These are phyloP conservation scores for Coniosporium apollinis DNA, from an alignment of 495 filamentous ascomycete genomes.

Conservation along the genomic window DNA sequence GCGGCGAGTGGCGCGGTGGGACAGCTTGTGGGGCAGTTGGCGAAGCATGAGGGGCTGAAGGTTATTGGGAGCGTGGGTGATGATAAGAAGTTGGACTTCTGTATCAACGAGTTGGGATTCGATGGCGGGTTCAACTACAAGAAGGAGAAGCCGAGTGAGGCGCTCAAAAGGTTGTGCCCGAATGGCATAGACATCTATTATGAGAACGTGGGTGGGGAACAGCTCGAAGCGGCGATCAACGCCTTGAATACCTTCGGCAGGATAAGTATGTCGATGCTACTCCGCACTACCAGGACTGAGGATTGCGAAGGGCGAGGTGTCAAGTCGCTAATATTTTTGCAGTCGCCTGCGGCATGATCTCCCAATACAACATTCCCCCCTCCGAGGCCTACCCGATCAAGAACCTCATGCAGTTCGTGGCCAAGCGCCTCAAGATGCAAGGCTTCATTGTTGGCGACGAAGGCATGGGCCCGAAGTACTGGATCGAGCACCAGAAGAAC, in stretches of 20 bases:
- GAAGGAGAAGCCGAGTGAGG: slow-evolving; percentile 50
- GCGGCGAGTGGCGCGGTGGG: slow-evolving; percentile 75
- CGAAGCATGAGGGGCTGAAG: slow-evolving; percentile 70
- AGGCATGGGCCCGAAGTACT: slow-evolving; percentile 54
- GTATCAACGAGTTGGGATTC: slow-evolving; percentile 32
- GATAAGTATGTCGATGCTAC: slow-evolving; percentile 43
- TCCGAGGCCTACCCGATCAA: slow-evolving; percentile 48
- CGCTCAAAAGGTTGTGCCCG: slow-evolving; percentile 57
- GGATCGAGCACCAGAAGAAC: slow-evolving; percentile 62
- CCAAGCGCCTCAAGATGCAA: slow-evolving; percentile 42
- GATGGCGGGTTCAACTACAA: slow-evolving; percentile 45
- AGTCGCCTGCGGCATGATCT: slow-evolving; percentile 53
- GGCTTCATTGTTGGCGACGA: slow-evolving; percentile 63
- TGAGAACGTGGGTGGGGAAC: slow-evolving; percentile 87
- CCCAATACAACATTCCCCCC: slow-evolving; percentile 52
- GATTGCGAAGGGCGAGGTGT: no score
- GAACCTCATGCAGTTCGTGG: slow-evolving; percentile 41
- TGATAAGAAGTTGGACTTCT: slow-evolving; percentile 35
- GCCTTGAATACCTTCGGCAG: slow-evolving; percentile 55
- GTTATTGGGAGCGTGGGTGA: slow-evolving; percentile 58
- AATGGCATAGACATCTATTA: slow-evolving; percentile 88
- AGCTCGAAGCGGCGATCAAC: slow-evolving; percentile 57
- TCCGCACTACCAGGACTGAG: no score
- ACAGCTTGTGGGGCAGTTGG: slow-evolving; percentile 67
- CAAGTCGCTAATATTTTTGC: slow-evolving; percentile 5